phyloP scores from a whole-genome alignment of 2,329 filamentous ascomycete genomes.

The Intubia oerlemansii region DNA sequence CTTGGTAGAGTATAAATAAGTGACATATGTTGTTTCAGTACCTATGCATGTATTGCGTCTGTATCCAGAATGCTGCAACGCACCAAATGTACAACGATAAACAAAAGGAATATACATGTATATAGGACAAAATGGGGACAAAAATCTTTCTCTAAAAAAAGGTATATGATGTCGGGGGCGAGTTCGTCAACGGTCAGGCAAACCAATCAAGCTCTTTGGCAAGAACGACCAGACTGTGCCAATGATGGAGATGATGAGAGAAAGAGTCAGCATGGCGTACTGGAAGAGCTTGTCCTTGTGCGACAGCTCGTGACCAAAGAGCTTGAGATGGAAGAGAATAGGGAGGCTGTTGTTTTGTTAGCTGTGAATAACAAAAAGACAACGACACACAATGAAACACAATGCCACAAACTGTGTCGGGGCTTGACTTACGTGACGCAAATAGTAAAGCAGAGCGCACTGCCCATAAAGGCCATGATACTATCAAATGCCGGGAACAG shows the following conservation, averaged over 20 bases:
- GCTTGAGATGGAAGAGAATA: constrained; percentile 70
- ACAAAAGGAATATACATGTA: too few relatives aligned
- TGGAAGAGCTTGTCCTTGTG: constrained; percentile 40
- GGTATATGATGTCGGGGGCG: background rate
- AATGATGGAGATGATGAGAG: constrained; percentile 45
- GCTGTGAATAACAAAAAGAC: too few relatives aligned
- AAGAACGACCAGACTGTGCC: constrained; percentile 80
- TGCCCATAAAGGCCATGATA: constrained; percentile 81
- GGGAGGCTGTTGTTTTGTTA: too few relatives aligned
- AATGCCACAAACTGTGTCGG: too few relatives aligned
- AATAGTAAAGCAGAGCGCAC: constrained; percentile 78
- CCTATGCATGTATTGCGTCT: too few relatives aligned
- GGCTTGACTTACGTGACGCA: too few relatives aligned
- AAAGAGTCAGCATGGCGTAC: constrained; percentile 46
- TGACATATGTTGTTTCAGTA: too few relatives aligned
- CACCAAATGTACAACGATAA: too few relatives aligned
- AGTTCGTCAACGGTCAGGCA: background rate
- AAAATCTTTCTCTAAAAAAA: background rate
- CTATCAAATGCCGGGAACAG: constrained; percentile 60
- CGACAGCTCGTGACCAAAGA: constrained; percentile 57
- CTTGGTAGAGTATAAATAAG: too few relatives aligned
- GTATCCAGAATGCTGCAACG: too few relatives aligned
- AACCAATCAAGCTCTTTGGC: constrained; percentile 55
- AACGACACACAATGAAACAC: too few relatives aligned
- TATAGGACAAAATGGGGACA: background rate